Conservation (phyloP, 2,329 filamentous ascomycete species). For the Fusarium staphyleae region DNA sequence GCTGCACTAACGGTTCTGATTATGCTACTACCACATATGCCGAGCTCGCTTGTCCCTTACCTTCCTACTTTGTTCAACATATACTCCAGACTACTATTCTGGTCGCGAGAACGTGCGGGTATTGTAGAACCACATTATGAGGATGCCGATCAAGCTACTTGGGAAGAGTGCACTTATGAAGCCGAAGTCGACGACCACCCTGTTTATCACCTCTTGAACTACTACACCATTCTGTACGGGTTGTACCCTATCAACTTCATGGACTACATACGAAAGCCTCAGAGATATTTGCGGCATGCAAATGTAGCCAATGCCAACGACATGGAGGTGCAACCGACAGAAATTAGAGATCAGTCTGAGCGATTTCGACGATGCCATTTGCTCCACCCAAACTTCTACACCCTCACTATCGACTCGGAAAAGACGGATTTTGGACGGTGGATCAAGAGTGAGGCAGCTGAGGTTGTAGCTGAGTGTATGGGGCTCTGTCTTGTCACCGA, state of each 20-base stretch:
- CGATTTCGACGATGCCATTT: conserved; percentile 75
- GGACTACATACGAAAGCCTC: conserved; percentile 83
- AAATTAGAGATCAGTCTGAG: conserved; percentile 79
- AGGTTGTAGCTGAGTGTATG: conserved; percentile 82
- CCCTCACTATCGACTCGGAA: conserved; percentile 79
- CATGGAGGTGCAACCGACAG: conserved; percentile 78
- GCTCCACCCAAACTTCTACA: conserved; percentile 86
- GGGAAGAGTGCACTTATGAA: conserved; percentile 70
- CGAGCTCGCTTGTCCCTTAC: conserved; percentile 71
- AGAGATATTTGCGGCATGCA: conserved; percentile 77
- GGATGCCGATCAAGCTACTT: conserved; percentile 53
- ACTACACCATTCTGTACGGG: conserved; percentile 84
- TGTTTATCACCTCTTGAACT: conserved; percentile 73
- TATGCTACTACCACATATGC: conserved; percentile 85
- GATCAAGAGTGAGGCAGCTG: conserved; percentile 80
- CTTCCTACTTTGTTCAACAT: conserved; percentile 81
- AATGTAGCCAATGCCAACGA: conserved; percentile 74
- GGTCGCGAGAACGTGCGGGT: conserved; percentile 65
- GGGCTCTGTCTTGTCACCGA: conserved; percentile 60
- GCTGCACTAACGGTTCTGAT: conserved; percentile 76
- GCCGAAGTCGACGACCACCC: conserved; percentile 67
- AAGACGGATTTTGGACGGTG: conserved; percentile 78
- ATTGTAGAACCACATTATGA: conserved; percentile 50
- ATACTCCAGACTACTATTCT: conserved; percentile 80
- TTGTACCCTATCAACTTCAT: conserved; percentile 87